Base-by-base conservation (phyloP, 495 filamentous ascomycete genomes). In the Xylaria sp. region DNA sequence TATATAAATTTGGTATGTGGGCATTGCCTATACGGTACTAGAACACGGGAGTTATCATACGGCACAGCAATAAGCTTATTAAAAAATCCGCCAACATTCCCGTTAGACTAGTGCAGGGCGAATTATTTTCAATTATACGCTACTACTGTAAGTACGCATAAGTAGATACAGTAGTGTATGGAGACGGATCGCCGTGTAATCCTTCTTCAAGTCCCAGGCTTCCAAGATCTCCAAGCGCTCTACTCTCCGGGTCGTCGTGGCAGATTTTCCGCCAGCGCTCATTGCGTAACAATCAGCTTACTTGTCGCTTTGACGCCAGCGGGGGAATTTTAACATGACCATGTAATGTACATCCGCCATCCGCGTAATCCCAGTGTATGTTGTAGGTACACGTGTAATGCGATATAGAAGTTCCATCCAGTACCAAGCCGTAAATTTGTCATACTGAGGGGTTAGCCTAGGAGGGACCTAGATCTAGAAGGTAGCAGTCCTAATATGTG, bases 381-480 rank as follows among this genome's bases (percentile, higher is more conserved):
- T 14, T 41, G 21, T 12, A 12, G 12, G 37, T 61, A 62, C 59
- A 24, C 37, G 35, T 62, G 59, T 62, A 37, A 66, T 35, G 31
- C 43, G 19, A 52, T 66, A 43, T 19, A 67, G 35, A 29, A 19
- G 64, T 48, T 50, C 46, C 31, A 67, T 50, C 33, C 26, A 43
- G 15, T 11, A 67, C 48, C 33, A 43, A 26, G 64, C 48, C 7
- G 31, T 26, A 31, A 55, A 67, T 67, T 67, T 67, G 64, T 67
- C 64, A 67, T 67, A 11, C 9, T 48, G 64, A 55, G 46, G 64
- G 64, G 64, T 33, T 21, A 29, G 46, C 48, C 46, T 41, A 50
- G 64, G 48, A 67, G 12, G 43, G 11, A 62, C 21, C 59, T 43
- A 66, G 31, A 62, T 62, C 59, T 43, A 29, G 37, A 15, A 29